Conservation (phyloP, 208 protist species). For the Zelonia costaricensis region DNA sequence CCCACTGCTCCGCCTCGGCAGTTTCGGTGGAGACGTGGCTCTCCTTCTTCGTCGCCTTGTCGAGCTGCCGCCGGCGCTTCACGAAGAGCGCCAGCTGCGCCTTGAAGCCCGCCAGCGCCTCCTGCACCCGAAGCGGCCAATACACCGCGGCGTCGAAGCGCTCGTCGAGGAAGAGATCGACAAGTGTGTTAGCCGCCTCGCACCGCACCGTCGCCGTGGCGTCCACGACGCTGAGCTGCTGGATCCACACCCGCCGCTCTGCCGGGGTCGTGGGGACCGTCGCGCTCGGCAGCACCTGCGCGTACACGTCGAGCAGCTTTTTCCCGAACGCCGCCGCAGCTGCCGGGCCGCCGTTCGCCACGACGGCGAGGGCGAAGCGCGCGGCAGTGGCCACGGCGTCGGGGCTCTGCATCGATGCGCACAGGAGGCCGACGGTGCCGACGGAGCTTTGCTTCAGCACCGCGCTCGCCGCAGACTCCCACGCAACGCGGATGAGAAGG, state of each 20-base stretch:
- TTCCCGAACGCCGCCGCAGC: slow-evolving; percentile 1
- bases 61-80: slow-evolving; percentile 48
- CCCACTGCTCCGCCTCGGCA: slow-evolving; percentile 53
- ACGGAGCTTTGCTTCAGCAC: slow-evolving; percentile 59
- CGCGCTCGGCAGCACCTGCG: slow-evolving; percentile 1
- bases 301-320: slow-evolving; percentile 15
- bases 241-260: slow-evolving; percentile 41
- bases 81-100: slow-evolving; percentile 43
- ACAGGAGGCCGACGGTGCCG: slow-evolving; percentile 44
- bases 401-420: slow-evolving; percentile 30
- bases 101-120: slow-evolving; percentile 35
- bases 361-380: slow-evolving; percentile 51
- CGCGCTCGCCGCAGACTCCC: slow-evolving; percentile 48
- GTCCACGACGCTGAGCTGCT: slow-evolving; percentile 43
- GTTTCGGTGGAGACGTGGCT: slow-evolving; percentile 36
- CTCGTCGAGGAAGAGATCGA: slow-evolving; percentile 82
- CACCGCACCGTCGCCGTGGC: slow-evolving; percentile 51
- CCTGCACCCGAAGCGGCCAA: slow-evolving; percentile 57
- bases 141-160: slow-evolving; percentile 64
- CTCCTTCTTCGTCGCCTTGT: slow-evolving; percentile 41
- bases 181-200: slow-evolving; percentile 77
- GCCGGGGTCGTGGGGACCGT: slow-evolving; percentile 17
- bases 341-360: slow-evolving; percentile 26
- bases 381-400: slow-evolving; percentile 41
- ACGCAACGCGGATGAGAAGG: slow-evolving; percentile 56